These are phyloP conservation scores for Phytopythium delawarense DNA, from an alignment of 352 stramenopile genomes.

Conservation along the genomic window DNA sequence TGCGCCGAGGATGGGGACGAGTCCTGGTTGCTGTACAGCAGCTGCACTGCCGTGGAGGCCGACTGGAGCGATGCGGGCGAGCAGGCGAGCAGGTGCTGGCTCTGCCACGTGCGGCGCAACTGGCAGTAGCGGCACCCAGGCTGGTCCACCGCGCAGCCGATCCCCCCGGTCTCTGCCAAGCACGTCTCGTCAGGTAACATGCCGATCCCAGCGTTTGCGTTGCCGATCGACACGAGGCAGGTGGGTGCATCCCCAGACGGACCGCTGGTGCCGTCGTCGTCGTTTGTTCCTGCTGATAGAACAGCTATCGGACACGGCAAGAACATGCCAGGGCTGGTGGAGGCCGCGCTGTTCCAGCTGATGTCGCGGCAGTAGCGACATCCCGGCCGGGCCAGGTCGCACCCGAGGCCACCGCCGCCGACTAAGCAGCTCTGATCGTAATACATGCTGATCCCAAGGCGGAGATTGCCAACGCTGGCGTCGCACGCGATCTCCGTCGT, in stretches of 20 bases:
- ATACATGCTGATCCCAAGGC: constrained; percentile 4
- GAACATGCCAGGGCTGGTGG: background rate
- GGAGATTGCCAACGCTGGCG: constrained; percentile 2
- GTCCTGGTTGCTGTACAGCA: background rate
- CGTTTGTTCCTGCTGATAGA: background rate
- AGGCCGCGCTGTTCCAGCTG: constrained; percentile 1
- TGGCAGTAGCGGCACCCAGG: constrained; percentile 7
- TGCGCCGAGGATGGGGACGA: background rate
- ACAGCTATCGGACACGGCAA: background rate
- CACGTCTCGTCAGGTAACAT: background rate
- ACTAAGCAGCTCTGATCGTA: background rate
- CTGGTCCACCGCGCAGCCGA: constrained; percentile 6
- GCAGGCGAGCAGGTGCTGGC: constrained; percentile 4
- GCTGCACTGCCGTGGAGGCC: background rate
- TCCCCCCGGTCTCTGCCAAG: background rate
- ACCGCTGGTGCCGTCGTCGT: background rate
- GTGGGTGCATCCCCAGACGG: background rate
- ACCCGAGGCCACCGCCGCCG: background rate
- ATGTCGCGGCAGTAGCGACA: constrained; percentile 6
- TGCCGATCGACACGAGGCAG: constrained; percentile 6
- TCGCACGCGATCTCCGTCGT: background rate
- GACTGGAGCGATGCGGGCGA: background rate
- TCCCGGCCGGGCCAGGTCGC: background rate
- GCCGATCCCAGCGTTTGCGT: constrained; percentile 6
- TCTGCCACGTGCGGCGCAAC: constrained; percentile 6